phyloP scores from a whole-genome alignment of 202 grass and related monocot genomes.

The Zoysia matrella region DNA sequence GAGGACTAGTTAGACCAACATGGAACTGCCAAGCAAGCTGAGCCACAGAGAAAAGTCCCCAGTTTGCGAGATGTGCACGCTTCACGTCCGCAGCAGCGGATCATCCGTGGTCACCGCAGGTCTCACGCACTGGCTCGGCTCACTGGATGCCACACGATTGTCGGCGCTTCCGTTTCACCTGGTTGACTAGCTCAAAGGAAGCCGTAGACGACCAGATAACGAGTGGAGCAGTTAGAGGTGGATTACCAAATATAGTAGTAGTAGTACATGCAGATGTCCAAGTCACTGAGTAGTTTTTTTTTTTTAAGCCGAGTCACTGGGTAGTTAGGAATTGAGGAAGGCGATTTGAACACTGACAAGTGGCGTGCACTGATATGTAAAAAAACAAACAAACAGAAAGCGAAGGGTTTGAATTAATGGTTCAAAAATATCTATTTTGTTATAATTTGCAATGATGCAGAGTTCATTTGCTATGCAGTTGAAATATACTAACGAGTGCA shows the following conservation, averaged over 20 bases:
- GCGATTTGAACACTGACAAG: not conserved
- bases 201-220: not conserved
- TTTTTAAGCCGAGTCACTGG: too few species aligned
- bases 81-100: too few species aligned
- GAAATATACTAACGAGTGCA: too few species aligned
- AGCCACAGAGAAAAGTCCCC: not conserved
- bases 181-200: slow-evolving; percentile 10
- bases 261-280: not conserved
- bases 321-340: not conserved
- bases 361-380: not conserved
- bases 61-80: slow-evolving; percentile 1
- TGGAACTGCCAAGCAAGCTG: slow-evolving; percentile 8
- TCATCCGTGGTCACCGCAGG: not conserved
- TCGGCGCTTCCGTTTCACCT: not conserved
- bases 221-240: slow-evolving; percentile 15
- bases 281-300: not conserved
- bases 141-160: slow-evolving; percentile 1
- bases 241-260: slow-evolving; percentile 26
- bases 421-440: not conserved
- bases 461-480: not conserved
- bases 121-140: not conserved
- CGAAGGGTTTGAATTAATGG: not conserved
- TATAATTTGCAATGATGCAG: not conserved
- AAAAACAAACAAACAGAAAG: not conserved
- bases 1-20: not conserved